Base-by-base conservation (phyloP, 495 filamentous ascomycete species). In the Cudoniella acicularis region DNA sequence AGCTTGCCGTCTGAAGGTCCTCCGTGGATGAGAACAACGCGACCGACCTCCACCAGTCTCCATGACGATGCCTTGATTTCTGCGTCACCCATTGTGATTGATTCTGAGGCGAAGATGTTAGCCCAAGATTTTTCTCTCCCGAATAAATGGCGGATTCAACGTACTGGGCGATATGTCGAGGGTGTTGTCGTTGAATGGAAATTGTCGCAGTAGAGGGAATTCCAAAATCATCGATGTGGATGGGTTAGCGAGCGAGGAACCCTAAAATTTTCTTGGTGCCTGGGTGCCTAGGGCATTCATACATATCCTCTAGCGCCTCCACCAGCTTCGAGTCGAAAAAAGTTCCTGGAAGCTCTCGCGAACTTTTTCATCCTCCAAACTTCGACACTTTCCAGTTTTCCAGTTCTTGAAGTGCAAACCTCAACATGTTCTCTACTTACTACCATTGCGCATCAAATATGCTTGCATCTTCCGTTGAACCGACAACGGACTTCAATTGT, bases 41-140 rank as follows among this genome's bases (percentile, higher is more conserved):
- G 92, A 82, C 95, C 95, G 79, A 97, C 89, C 83, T 99, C 92
- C 72, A 99, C 90, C 71, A 88, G 81, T 76, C 90, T 91, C 90
- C 88, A 96, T 69, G 82, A 76, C 72, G 85, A 85, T 70, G 88
- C 79, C 74, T 80, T 86, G 75, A 94, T 83, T 64, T 86, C 79
- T 64, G 73, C 72, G 70, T 77, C 75, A 66, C 76, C 77, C 77
- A 80, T 80, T 70, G 63, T 76, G 72, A 70, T 45, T 67, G 61
- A 60, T 60, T 66, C 70, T 70, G 65, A 46, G 67, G 67, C 11
- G 26, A 22, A 41, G 22, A 43, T 17, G 41, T 65, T 60, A 59
- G 59, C 51, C 36, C 49, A 36, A 22, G 20, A 25, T n/a, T 30
- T 57, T 25, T 26, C 13, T 8, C 27, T 40, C 18, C 25, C 24